Conservation (phyloP, 257 asterid species). For the Solanum rostratum region DNA sequence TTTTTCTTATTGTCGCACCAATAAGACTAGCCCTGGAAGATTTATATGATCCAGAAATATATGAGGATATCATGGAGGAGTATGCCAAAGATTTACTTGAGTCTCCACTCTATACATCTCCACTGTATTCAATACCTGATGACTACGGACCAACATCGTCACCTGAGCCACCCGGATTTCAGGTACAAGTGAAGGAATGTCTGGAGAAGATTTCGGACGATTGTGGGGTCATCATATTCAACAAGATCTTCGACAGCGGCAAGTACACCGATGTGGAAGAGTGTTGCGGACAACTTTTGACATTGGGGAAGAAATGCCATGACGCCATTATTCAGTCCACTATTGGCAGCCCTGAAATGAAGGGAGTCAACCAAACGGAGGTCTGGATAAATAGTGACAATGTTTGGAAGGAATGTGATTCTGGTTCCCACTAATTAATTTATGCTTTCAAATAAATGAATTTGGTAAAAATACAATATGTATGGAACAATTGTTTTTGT, state of each 20-base stretch:
- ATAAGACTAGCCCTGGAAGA: background rate
- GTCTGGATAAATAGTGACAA: background rate
- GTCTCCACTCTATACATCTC: too few species aligned
- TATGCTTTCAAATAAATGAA: too few species aligned
- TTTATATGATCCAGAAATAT: background rate
- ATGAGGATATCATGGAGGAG: background rate
- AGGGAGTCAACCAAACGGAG: background rate
- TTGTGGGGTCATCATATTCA: background rate
- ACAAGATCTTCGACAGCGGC: background rate
- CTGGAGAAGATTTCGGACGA: background rate
- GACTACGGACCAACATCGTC: background rate
- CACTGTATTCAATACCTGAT: background rate
- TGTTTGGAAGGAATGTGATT: background rate
- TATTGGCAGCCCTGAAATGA: background rate
- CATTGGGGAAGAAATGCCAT: background rate
- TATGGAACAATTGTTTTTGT: too few species aligned
- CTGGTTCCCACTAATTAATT: background rate
- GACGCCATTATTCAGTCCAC: background rate
- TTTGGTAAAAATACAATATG: too few species aligned
- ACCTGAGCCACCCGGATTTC: background rate
- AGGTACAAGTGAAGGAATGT: background rate
- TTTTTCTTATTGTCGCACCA: background rate
- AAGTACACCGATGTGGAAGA: background rate
- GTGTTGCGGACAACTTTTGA: background rate
- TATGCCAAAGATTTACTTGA: background rate